Base-by-base conservation (phyloP, 495 filamentous ascomycete species). In the Tuber borchii region DNA sequence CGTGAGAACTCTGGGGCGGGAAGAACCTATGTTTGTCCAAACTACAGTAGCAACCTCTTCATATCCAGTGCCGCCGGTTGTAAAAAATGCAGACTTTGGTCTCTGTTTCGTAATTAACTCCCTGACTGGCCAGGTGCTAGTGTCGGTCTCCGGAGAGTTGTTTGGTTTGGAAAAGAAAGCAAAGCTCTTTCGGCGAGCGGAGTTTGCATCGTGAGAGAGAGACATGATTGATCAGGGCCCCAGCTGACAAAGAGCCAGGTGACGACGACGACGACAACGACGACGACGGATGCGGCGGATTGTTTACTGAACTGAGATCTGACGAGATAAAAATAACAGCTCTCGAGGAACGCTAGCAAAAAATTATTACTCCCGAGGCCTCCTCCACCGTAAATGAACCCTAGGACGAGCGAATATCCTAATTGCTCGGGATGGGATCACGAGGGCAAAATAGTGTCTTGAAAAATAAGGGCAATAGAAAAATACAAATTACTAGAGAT, bases 181-280 rank as follows among this genome's bases (percentile, higher is more conserved):
- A 45, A 83, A 83, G 65, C 81, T 83, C 77, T 77, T 83, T 69
- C 81, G 81, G 51, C 81, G 79, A 72, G 72, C 70, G 14, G 79
- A 81, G 46, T 65, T 70, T 51, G 70, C 79, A 74, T 80, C 77
- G 26, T 76, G 78, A 79, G 78, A 68, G 42, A 73, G 43, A 39
- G 78, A 70, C 70, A 76, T 43, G 73, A 73, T 79, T 75, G 71
- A 78, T 75, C 20, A 46, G 31, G 71, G 34, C 65, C 37, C 73
- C 73, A 46, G 75, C 72, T 76, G 75, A 71, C 40, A 2, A 65
- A 75, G 76, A 75, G 42, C 72, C 76, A 79, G 56, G 74, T 34
- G 39, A 56, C 48, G 45, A 61, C 45, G 75, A 73, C 76, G 7
- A 12, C 42, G 42, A 10, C 42, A n/a, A n/a, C n/a, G 42, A 12